phyloP scores from a whole-genome alignment of 805 yeast genomes.

The Kazachstania viticola region DNA sequence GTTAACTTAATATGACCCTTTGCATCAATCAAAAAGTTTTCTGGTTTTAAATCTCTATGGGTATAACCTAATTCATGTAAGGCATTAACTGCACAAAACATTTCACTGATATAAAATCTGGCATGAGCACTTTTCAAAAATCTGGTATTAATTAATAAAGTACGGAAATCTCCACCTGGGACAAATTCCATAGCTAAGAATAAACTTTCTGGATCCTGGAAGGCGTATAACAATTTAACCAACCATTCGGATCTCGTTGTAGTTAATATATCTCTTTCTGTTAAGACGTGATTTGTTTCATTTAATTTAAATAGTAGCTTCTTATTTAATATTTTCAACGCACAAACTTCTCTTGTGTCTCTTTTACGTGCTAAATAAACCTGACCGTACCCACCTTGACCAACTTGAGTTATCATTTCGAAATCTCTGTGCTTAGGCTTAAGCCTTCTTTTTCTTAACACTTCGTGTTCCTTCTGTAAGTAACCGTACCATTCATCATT shows the following conservation, averaged over 20 bases:
- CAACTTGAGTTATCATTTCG: constrained; percentile 94
- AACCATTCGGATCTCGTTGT: constrained; percentile 94
- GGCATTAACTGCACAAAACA: constrained; percentile 91
- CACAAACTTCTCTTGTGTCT: constrained; percentile 92
- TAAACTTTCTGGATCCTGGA: constrained; percentile 83
- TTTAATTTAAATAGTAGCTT: constrained; percentile 76
- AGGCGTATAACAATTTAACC: constrained; percentile 85
- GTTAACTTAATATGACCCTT: constrained; percentile 70
- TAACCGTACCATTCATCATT: constrained; percentile 63
- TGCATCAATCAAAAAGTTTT: constrained; percentile 67
- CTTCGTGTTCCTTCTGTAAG: constrained; percentile 71
- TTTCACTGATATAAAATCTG: constrained; percentile 86
- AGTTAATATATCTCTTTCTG: constrained; percentile 95
- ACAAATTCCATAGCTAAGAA: constrained; percentile 98
- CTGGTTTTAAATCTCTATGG: constrained; percentile 94
- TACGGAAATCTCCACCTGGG: constrained; percentile 99
- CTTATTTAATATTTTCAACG: constrained; percentile 83
- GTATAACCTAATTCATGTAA: constrained; percentile 91
- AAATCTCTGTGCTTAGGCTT: constrained; percentile 93
- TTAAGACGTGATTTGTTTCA: constrained; percentile 89
- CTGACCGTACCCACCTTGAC: constrained; percentile 99
- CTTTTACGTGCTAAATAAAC: constrained; percentile 91
- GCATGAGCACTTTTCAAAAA: constrained; percentile 90
- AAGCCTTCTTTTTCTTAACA: constrained; percentile 75
- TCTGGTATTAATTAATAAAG: constrained; percentile 86